phyloP scores from a whole-genome alignment of 148 eudicot genomes.

The Nyssa sinensis region DNA sequence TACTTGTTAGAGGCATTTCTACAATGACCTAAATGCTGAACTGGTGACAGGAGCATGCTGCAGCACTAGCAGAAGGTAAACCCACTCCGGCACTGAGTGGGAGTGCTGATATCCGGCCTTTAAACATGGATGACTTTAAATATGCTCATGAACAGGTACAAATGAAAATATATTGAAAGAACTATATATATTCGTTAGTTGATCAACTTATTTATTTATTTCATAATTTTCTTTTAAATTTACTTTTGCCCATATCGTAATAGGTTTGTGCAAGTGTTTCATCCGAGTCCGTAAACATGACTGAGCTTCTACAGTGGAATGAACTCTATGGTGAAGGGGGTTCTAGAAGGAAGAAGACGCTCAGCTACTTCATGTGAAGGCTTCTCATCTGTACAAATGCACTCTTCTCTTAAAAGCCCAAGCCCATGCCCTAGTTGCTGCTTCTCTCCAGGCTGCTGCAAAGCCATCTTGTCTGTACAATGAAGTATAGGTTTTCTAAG shows the following conservation, averaged over 20 bases:
- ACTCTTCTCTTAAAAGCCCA: conserved; percentile 11
- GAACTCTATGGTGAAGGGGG: conserved; percentile 97
- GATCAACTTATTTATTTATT: not conserved
- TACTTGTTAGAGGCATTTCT: not conserved
- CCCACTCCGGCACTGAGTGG: conserved; percentile 65
- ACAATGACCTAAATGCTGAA: conserved; percentile 9
- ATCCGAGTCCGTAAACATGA: conserved; percentile 85
- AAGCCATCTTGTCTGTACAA: conserved; percentile 29
- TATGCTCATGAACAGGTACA: conserved; percentile 74
- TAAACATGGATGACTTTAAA: conserved; percentile 69
- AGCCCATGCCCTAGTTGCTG: conserved; percentile 8
- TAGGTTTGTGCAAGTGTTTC: conserved; percentile 94
- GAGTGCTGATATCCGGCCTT: conserved; percentile 62
- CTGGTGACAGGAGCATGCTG: conserved; percentile 62
- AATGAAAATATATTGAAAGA: not conserved
- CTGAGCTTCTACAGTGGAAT: conserved; percentile 91
- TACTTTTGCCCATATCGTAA: not conserved
- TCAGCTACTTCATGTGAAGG: conserved; percentile 89
- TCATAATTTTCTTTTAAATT: not conserved
- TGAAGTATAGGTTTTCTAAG: conserved; percentile 23
- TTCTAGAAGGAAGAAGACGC: conserved; percentile 74
- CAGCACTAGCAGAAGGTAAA: conserved; percentile 75
- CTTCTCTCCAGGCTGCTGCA: not conserved
- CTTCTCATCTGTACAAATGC: conserved; percentile 33
- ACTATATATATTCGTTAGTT: not conserved